phyloP scores from a whole-genome alignment of 2,329 filamentous ascomycete species.

The Aureobasidium subglaciale region DNA sequence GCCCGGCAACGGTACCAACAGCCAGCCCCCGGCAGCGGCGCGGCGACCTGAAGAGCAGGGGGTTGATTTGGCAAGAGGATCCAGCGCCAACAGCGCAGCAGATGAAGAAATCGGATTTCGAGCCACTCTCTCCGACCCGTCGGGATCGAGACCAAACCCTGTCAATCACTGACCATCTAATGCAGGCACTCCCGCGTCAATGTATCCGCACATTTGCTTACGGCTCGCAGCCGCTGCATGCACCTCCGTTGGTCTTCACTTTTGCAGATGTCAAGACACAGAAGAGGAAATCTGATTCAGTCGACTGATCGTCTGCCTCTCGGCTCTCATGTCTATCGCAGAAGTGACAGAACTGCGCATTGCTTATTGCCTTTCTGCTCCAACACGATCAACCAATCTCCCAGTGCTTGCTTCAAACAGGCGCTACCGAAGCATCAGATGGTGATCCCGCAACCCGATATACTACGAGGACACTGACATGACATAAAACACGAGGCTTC shows the following conservation, averaged over 20 bases:
- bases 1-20: conserved; percentile 10
- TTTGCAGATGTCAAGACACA: conserved; percentile 9
- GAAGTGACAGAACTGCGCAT: neutral
- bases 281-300: neutral
- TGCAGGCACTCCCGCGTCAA: conserved; percentile 14
- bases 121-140: conserved; percentile 5
- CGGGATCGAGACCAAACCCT: conserved; percentile 10
- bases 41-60: conserved; percentile 10
- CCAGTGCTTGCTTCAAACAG: conserved; percentile 6
- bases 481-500: conserved; percentile 13
- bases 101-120: neutral
- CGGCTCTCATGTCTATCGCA: neutral
- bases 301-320: neutral
- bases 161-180: conserved; percentile 10
- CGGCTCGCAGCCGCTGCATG: conserved; percentile 5
- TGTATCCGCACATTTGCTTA: conserved; percentile 6
- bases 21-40: conserved; percentile 10
- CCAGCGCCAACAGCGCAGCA: conserved; percentile 10
- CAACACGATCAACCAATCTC: conserved; percentile 7
- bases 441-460: conserved; percentile 5
- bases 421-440: conserved; percentile 9
- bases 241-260: conserved; percentile 2
- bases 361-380: neutral
- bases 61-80: neutral
- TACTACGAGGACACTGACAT: conserved; percentile 5